Percentiles rank a stretch among this genome's conserved stretches.
Evolutionary conservation across 1,139 yeast species (phyloP).

Genomic region (Lodderomyces theae): DNA sequence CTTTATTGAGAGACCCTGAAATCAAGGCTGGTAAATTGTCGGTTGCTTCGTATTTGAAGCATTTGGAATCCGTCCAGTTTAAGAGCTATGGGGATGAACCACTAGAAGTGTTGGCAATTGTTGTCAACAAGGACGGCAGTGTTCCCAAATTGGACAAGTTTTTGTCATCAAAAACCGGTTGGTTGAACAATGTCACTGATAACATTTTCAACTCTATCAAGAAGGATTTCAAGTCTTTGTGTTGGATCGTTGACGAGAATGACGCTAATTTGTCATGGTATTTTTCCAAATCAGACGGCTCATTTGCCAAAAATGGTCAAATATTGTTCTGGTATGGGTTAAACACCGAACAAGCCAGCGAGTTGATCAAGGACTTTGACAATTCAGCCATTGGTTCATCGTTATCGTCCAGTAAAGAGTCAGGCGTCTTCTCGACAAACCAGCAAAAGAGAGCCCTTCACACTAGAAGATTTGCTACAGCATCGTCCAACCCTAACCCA

Average conservation of each 20-base stretch:
- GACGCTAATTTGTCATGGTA: slow-evolving; percentile 92
- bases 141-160: slow-evolving; percentile 84
- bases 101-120: slow-evolving; percentile 88
- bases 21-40: slow-evolving; percentile 67
- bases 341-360: slow-evolving; percentile 59
- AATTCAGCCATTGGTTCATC: slow-evolving; percentile 34
- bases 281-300: slow-evolving; percentile 91
- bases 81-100: slow-evolving; percentile 95
- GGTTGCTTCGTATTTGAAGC: slow-evolving; percentile 79
- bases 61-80: slow-evolving; percentile 61
- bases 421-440: slow-evolving; percentile 40
- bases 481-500: slow-evolving; percentile 65
- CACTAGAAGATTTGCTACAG: slow-evolving; percentile 21
- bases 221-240: slow-evolving; percentile 69
- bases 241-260: slow-evolving; percentile 89
- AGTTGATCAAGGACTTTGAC: slow-evolving; percentile 65
- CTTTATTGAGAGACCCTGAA: slow-evolving; percentile 74
- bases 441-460: slow-evolving; percentile 44
- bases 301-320: slow-evolving; percentile 84
- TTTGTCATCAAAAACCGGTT: slow-evolving; percentile 83
- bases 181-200: slow-evolving; percentile 97
- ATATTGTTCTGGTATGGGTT: slow-evolving; percentile 95
- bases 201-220: slow-evolving; percentile 82
- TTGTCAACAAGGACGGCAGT: slow-evolving; percentile 39
- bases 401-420: slow-evolving; percentile 40